These are phyloP conservation scores for Elsinoe fawcettii DNA, from an alignment of 2,329 filamentous ascomycete species.

Conservation along the genomic window DNA sequence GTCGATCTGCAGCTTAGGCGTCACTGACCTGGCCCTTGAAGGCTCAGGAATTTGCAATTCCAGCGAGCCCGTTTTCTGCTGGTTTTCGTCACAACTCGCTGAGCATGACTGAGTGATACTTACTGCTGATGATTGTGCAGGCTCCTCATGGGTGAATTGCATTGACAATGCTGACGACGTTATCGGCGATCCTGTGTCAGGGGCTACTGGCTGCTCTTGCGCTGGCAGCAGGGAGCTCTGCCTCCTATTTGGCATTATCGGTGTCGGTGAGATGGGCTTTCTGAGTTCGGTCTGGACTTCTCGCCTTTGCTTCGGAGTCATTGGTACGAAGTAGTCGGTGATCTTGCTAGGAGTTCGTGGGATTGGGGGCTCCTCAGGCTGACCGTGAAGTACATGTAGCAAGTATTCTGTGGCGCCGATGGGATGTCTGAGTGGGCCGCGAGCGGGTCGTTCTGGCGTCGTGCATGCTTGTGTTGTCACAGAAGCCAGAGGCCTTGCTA, in stretches of 20 bases:
- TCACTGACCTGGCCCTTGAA: background rate
- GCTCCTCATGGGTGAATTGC: background rate
- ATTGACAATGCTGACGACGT: background rate
- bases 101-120: too few species aligned
- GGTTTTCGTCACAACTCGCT: background rate
- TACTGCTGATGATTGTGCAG: background rate
- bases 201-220: background rate
- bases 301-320: background rate
- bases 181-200: background rate
- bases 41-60: background rate
- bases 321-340: background rate
- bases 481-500: background rate
- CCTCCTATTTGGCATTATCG: background rate
- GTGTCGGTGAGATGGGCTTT: background rate
- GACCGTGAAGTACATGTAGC: background rate
- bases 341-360: background rate
- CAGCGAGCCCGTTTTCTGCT: background rate
- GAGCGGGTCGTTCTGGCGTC: background rate
- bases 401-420: background rate
- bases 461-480: background rate
- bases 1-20: background rate
- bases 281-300: background rate
- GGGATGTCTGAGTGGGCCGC: background rate
- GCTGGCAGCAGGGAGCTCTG: background rate
- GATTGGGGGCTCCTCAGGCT: background rate